Base-by-base conservation (phyloP, 345 rosid species). In the Streptanthus diversifolius region DNA sequence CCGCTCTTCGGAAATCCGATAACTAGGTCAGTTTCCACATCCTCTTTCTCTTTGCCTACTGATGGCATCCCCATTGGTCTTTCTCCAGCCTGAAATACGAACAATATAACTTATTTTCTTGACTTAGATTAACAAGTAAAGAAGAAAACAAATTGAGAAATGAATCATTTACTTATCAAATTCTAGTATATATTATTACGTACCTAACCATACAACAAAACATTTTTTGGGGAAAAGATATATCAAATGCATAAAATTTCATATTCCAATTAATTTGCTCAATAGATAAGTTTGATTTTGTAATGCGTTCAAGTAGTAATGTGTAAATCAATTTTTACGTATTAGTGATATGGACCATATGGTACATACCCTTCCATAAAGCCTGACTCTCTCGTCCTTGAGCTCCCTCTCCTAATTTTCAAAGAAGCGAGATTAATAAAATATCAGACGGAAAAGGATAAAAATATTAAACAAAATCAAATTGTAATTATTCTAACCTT, bases 21-120 rank as follows among this genome's bases (percentile, higher is more conserved):
- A 63, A 73, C 71, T 60, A 85, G 44, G 37, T 73, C 82, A 43
- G 92, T 85, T 68, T 77, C 87, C 14, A 83, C 80, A 49, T 80
- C 92, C 17, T 77, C 65, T 35, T 40, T 40, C 45, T 63, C 69
- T 29, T 51, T 53, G 55, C 63, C 35, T 14, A 29, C 48, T n/a
- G 4, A 15, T 39, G 10, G 15, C 66, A 14, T 73, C 58, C 7
- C 65, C 21, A 67, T 37, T 53, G 47, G 6, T 19, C 27, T 48
- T 41, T 68, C 54, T 39, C 54, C 48, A 57, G 32, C 55, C 48
- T 65, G 58, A 14, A 5, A 18, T 17, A 52, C 5, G 10, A 47
- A 30, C 2, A 49, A 39, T 11, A 17, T 19, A 30, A 5, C 3
- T 7, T 21, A 1, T 35, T 51, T 51, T 66, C 8, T 33, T 21